Evolutionary conservation across 306 rosid genomes (phyloP).

Genomic region (Oemleria cerasiformis): DNA sequence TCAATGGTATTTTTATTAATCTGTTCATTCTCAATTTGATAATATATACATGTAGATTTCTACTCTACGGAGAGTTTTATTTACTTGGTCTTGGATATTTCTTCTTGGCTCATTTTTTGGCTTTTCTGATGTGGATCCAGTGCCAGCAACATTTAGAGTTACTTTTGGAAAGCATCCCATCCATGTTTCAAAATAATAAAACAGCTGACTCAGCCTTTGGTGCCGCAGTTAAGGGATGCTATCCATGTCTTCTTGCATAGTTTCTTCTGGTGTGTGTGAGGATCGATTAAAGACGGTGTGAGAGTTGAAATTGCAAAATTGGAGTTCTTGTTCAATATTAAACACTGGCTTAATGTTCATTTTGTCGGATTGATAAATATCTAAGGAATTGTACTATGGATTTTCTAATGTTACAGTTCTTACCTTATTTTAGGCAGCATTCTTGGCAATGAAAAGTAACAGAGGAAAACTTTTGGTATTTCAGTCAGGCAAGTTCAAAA

Average conservation of each 20-base stretch:
- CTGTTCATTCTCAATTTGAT: no score
- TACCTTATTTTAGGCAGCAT: constrained; percentile 67
- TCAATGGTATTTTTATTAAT: no score
- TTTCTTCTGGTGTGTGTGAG: not conserved
- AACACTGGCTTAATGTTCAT: not conserved
- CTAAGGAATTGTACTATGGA: not conserved
- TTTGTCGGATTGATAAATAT: not conserved
- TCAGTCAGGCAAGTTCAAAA: constrained; percentile 80
- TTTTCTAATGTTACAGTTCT: constrained; percentile 8
- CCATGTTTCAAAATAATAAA: constrained; percentile 79
- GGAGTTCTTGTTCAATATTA: not conserved
- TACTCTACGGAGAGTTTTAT: no score
- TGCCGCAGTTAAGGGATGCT: constrained; percentile 80
- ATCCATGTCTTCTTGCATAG: not conserved
- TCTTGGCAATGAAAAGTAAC: constrained; percentile 83
- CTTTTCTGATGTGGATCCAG: constrained; percentile 35
- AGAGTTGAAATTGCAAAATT: not conserved
- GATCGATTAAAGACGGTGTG: not conserved
- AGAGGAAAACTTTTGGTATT: constrained; percentile 94
- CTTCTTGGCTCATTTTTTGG: no score
- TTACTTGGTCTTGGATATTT: no score
- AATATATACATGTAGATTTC: no score
- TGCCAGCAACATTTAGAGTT: constrained; percentile 92
- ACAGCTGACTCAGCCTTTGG: constrained; percentile 94
- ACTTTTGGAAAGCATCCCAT: constrained; percentile 86